Conservation (phyloP, 1,139 yeast species). For the Arxiozyma bovina region DNA sequence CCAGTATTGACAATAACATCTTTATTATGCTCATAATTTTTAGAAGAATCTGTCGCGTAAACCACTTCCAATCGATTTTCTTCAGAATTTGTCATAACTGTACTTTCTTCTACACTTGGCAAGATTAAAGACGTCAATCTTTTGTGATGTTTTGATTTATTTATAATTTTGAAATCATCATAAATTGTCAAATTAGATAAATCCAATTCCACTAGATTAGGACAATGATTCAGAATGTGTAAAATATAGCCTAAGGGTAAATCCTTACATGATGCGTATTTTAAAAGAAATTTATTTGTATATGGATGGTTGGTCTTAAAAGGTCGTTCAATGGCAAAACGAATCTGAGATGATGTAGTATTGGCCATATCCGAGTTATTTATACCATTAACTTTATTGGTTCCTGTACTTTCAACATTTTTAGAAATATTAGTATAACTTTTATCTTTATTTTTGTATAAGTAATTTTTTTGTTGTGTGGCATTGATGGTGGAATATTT, state of each 20-base stretch:
- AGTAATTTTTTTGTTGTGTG: not conserved
- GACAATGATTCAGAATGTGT: conserved; percentile 52
- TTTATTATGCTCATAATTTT: conserved; percentile 20
- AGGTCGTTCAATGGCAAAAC: conserved; percentile 9
- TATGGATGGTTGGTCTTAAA: conserved; percentile 41
- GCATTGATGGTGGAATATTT: not conserved
- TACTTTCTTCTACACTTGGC: conserved; percentile 16
- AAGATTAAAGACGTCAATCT: conserved; percentile 15
- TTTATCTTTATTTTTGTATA: not conserved
- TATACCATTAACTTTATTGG: not conserved
- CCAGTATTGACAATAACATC: not conserved
- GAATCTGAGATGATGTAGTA: conserved; percentile 2
- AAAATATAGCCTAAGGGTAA: conserved; percentile 60
- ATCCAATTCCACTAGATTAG: conserved; percentile 43
- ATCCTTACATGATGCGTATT: conserved; percentile 53
- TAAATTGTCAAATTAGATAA: conserved; percentile 50
- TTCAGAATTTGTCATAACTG: conserved; percentile 3
- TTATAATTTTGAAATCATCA: conserved; percentile 45
- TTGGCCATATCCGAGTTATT: not conserved
- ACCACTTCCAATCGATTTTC: conserved; percentile 16
- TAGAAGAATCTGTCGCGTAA: conserved; percentile 26
- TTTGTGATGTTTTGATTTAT: conserved; percentile 12
- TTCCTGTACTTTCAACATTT: not conserved
- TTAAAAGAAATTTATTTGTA: conserved; percentile 48
- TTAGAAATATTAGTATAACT: not conserved